Evolutionary conservation across 768 basidiomycete genomes (phyloP).

Genomic region (Paxillus rubicundulus): DNA sequence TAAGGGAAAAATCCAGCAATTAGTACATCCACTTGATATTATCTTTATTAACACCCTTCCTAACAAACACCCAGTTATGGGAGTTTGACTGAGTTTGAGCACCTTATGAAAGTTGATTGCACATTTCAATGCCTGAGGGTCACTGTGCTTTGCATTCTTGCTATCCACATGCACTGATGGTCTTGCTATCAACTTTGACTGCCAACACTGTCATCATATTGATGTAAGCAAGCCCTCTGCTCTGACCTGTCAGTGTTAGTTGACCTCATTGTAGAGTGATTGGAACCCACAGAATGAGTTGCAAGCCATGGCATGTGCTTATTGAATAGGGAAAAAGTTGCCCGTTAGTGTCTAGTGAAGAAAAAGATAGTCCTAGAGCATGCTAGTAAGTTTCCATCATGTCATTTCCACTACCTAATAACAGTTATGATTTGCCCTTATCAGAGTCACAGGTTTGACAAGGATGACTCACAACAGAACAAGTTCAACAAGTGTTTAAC

Average conservation of each 20-base stretch:
- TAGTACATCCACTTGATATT: conserved; percentile 48
- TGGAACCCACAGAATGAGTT: conserved; percentile 99
- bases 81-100: conserved; percentile 94
- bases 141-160: conserved; percentile 94
- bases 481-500: no score
- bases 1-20: conserved; percentile 94
- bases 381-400: conserved; percentile 71
- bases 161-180: conserved; percentile 97
- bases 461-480: conserved; percentile 89
- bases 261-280: conserved; percentile 63
- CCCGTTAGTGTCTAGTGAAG: conserved; percentile 99
- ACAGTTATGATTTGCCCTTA: conserved; percentile 13
- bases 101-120: conserved; percentile 94
- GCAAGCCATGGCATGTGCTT: conserved; percentile 98
- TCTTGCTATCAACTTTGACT: conserved; percentile 96
- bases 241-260: not conserved
- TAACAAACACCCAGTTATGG: conserved; percentile 55
- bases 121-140: conserved; percentile 92
- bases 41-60: not conserved
- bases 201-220: conserved; percentile 98
- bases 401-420: conserved; percentile 16
- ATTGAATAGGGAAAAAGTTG: conserved; percentile 97
- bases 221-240: conserved; percentile 59
- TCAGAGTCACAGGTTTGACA: conserved; percentile 74
- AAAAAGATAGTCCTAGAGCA: conserved; percentile 99